A percentile compares a stretch with the other conserved stretches of the same genome.
Conservation (phyloP, 2,329 filamentous ascomycete genomes). For the Exophiala aquamarina region DNA sequence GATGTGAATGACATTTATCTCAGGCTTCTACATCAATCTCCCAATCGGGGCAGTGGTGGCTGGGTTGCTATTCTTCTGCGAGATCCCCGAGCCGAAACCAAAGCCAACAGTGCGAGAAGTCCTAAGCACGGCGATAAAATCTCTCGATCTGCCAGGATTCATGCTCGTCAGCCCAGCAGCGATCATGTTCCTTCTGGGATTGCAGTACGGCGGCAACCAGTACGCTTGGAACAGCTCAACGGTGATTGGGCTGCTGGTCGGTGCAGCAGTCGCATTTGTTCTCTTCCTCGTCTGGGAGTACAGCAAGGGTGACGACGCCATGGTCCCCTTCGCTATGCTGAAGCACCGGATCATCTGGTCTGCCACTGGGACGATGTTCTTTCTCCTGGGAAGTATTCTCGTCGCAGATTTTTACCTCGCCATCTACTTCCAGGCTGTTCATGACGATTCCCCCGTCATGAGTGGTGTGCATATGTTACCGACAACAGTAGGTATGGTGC, state of each 20-base stretch:
- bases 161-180: slow-evolving; percentile 53
- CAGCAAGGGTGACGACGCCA: slow-evolving; percentile 24
- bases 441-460: slow-evolving; percentile 35
- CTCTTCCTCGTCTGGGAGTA: slow-evolving; percentile 34
- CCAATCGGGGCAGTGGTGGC: slow-evolving; percentile 41
- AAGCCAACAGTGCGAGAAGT: slow-evolving; percentile 12
- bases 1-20: background rate
- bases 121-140: slow-evolving; percentile 20
- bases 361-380: slow-evolving; percentile 27
- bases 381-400: slow-evolving; percentile 31
- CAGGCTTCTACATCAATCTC: slow-evolving; percentile 46
- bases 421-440: slow-evolving; percentile 45
- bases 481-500: slow-evolving; percentile 29
- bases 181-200: slow-evolving; percentile 27
- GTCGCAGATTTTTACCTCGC: slow-evolving; percentile 36
- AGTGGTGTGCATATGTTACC: slow-evolving; percentile 42
- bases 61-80: slow-evolving; percentile 30
- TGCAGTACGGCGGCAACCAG: slow-evolving; percentile 22
- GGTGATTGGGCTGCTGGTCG: slow-evolving; percentile 40
- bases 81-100: slow-evolving; percentile 15
- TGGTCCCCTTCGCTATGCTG: slow-evolving; percentile 36
- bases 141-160: slow-evolving; percentile 59
- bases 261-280: slow-evolving; percentile 29
- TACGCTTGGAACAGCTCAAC: slow-evolving; percentile 35
- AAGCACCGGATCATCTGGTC: slow-evolving; percentile 35